A percentile compares a stretch with the other conserved stretches of the same genome.
phyloP scores from a whole-genome alignment of 2,329 filamentous ascomycete species.

The Fusarium chuoi region DNA sequence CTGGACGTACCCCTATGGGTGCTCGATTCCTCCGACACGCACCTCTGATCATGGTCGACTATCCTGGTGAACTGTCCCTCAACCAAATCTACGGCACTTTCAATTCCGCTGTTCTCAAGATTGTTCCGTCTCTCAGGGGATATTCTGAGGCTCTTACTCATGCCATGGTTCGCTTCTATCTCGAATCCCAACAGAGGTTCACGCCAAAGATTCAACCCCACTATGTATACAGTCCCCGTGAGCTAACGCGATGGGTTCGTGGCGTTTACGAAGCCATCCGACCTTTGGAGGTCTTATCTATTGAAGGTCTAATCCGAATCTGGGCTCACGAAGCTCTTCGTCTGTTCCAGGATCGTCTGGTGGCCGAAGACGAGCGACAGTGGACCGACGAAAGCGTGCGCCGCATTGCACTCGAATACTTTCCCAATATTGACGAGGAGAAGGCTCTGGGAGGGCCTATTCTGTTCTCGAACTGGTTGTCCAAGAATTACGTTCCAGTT shows the following conservation, averaged over 20 bases:
- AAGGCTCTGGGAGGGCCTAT: constrained; percentile 93
- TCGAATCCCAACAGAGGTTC: constrained; percentile 93
- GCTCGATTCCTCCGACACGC: constrained; percentile 94
- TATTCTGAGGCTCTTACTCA: constrained; percentile 94
- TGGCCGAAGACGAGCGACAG: constrained; percentile 90
- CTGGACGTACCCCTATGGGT: constrained; percentile 93
- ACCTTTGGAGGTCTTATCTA: constrained; percentile 84
- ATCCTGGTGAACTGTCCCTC: constrained; percentile 93
- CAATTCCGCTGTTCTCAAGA: constrained; percentile 95
- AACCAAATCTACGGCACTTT: constrained; percentile 99
- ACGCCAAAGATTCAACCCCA: constrained; percentile 97
- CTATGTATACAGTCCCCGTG: constrained; percentile 99
- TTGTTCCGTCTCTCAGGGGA: constrained; percentile 92
- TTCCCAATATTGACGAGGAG: constrained; percentile 93
- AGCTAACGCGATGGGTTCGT: constrained; percentile 96
- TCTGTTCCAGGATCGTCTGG: constrained; percentile 96
- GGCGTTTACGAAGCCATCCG: constrained; percentile 97
- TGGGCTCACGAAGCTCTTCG: constrained; percentile 98
- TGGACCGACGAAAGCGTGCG: constrained; percentile 94
- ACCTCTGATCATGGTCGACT: constrained; percentile 99
- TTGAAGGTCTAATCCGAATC: constrained; percentile 94
- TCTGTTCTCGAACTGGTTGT: constrained; percentile 98
- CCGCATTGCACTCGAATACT: constrained; percentile 87
- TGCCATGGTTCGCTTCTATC: constrained; percentile 96
- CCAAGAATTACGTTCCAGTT: constrained; percentile 97